Base-by-base conservation (phyloP, 2,329 filamentous ascomycete species). In the Huntiella omanensis region DNA sequence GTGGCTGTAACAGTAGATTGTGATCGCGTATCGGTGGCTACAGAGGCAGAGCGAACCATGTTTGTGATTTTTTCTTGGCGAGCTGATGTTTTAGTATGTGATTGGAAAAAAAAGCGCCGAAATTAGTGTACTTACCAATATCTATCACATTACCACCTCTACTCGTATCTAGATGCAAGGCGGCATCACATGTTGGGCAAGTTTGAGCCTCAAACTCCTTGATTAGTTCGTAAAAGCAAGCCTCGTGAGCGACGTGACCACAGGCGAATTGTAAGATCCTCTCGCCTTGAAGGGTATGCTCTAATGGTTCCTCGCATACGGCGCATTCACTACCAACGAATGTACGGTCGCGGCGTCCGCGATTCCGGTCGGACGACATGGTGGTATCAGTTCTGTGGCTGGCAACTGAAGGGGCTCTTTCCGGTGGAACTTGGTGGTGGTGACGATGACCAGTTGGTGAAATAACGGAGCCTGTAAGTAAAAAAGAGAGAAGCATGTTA, bases 221-320 rank as follows among this genome's bases (percentile, higher is more conserved):
- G 55, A 98, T 93, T 59, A 92, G 95, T 62, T 98, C 91, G 64
- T 96, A 96, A 60, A 98, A 96, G 64, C 91, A 98, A 33, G 88
- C 91, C 62, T 96, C 91, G 60, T 98, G 91, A 8, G 88, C 86
- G 50, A 98, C 88, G 62, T 98, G 91, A n/a, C 80, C 75, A 63
- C 91, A 98, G 4, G 87, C 92, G 57, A 98, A 91, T 60, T 96
- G 91, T 46, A 98, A 68, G 51, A 98, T 86, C 54, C 86, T 78
- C 65, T 98, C 91, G 50, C 91, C 91, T 43, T 83, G 82, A 40
- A 98, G 70, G 3, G 86, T 98, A 61, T 96, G 88, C 62, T 96
- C 91, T 51, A 98, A 66, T 3, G 87, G 87, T 64, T 98, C 91
- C 60, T 98, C 91, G 59, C 91, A 98, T 12, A 95, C 87, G 43